phyloP scores from a whole-genome alignment of 2,329 filamentous ascomycete genomes.

The Calonectria pauciramosa region DNA sequence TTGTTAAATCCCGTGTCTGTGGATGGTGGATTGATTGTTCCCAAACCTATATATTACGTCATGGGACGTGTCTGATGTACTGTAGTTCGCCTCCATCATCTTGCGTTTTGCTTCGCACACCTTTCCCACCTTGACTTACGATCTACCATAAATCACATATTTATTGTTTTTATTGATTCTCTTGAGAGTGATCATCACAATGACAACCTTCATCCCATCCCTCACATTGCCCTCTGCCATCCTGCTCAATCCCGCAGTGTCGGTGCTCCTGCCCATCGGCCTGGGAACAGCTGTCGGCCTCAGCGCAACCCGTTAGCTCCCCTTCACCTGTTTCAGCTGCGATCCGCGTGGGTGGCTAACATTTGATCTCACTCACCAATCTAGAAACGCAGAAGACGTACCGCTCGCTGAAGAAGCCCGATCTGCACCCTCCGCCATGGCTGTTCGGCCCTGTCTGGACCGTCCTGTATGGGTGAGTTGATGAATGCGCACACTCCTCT shows the following conservation, averaged over 20 bases:
- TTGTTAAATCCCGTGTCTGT: not conserved
- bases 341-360: not conserved
- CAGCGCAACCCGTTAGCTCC: conserved; percentile 71
- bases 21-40: not conserved
- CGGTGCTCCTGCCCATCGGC: conserved; percentile 81
- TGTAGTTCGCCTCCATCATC: not conserved
- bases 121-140: not conserved
- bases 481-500: not conserved
- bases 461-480: conserved; percentile 68
- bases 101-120: not conserved
- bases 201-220: conserved; percentile 86
- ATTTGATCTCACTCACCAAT: conserved; percentile 36
- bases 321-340: not conserved
- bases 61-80: conserved; percentile 28
- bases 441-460: conserved; percentile 78
- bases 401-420: conserved; percentile 75
- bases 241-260: conserved; percentile 79
- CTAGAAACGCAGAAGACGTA: conserved; percentile 74
- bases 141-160: not conserved
- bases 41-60: conserved; percentile 42
- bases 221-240: conserved; percentile 80
- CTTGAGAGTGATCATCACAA: conserved; percentile 54
- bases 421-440: conserved; percentile 70
- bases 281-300: conserved; percentile 82
- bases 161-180: no score